phyloP scores from a whole-genome alignment of 108 stramenopile genomes.

The Nannochloropsis salina region DNA sequence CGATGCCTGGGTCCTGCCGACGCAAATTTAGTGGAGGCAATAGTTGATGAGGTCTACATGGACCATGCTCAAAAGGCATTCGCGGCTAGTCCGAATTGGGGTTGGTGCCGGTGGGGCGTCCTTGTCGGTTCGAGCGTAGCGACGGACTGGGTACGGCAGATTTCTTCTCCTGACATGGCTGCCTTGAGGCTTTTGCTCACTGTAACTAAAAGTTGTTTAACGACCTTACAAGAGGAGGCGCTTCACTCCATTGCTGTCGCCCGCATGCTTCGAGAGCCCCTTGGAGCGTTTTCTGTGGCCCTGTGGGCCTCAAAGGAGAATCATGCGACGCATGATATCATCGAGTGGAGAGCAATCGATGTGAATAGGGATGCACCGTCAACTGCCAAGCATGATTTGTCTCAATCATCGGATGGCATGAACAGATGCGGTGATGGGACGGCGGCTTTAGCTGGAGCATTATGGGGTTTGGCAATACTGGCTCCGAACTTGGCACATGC shows the following conservation, averaged over 20 bases:
- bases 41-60: not conserved
- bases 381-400: not conserved
- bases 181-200: not conserved
- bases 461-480: not conserved
- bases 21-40: not conserved
- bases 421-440: not conserved
- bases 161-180: not conserved
- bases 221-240: not conserved
- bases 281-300: not conserved
- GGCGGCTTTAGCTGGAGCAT: not conserved
- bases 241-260: not conserved
- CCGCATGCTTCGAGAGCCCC: not conserved
- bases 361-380: not conserved
- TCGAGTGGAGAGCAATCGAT: not conserved
- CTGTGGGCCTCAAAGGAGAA: not conserved
- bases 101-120: constrained; percentile 15
- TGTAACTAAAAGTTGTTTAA: not conserved
- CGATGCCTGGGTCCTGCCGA: constrained; percentile 4
- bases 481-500: not conserved
- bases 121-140: not conserved
- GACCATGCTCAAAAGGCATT: not conserved
- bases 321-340: not conserved
- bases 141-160: constrained; percentile 16
- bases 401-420: not conserved
- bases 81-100: not conserved